Conservation (phyloP, 257 asterid species). For the Solanum tarapatanum region DNA sequence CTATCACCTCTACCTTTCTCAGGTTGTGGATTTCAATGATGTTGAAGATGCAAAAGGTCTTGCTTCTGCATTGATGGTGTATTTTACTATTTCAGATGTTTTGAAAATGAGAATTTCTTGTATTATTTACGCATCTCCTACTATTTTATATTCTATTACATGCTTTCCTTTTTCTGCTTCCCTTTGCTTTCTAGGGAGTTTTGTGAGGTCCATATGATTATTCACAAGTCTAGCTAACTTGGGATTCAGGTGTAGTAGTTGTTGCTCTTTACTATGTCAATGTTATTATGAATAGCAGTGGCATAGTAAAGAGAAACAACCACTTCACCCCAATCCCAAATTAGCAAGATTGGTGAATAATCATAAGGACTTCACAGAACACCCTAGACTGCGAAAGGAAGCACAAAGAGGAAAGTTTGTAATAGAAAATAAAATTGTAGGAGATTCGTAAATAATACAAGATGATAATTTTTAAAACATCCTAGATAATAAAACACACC, state of each 20-base stretch:
- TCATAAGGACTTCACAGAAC: background rate
- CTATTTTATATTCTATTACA: background rate
- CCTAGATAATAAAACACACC: constrained; percentile 25
- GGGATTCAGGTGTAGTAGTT: no score
- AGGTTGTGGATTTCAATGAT: constrained; percentile 77
- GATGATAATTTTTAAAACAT: background rate
- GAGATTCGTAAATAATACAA: background rate
- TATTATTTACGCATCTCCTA: background rate
- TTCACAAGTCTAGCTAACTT: no score
- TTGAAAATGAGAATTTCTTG: background rate
- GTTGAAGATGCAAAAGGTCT: constrained; percentile 89
- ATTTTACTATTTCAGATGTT: constrained; percentile 2
- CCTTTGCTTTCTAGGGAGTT: no score
- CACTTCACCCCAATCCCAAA: background rate
- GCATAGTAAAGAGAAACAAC: no score
- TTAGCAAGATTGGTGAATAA: background rate
- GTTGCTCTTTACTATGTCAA: no score
- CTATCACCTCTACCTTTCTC: constrained; percentile 61
- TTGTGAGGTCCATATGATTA: no score
- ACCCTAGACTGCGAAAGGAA: background rate
- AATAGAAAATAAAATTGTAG: background rate
- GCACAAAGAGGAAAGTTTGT: background rate
- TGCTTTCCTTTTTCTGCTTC: no score
- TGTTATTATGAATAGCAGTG: background rate
- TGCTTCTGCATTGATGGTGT: constrained; percentile 70